Conservation (phyloP, 2,329 filamentous ascomycete genomes). For the Beauveria sp. region DNA sequence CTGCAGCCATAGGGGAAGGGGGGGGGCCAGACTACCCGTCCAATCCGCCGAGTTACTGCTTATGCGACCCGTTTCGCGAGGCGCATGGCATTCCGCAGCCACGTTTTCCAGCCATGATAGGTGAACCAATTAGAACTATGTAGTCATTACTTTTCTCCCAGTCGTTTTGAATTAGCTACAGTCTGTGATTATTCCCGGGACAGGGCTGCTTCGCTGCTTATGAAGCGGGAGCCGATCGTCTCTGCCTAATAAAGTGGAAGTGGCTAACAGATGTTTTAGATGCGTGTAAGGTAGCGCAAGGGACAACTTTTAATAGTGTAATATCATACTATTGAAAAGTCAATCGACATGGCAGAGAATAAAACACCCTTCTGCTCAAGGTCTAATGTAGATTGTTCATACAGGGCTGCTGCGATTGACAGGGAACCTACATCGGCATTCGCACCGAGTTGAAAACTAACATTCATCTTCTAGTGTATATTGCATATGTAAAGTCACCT, state of each 20-base stretch:
- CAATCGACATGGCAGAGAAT: too few relatives aligned
- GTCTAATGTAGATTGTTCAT: too few relatives aligned
- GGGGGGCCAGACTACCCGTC: slow-evolving; percentile 4
- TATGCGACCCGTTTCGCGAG: not conserved
- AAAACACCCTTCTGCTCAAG: too few relatives aligned
- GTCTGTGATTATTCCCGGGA: too few relatives aligned
- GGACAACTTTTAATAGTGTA: too few relatives aligned
- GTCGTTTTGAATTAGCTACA: too few relatives aligned
- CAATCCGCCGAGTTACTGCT: not conserved
- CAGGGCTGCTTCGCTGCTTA: not conserved
- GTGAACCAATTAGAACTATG: too few relatives aligned
- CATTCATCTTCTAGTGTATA: not conserved
- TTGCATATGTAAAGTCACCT: too few relatives aligned
- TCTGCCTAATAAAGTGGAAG: not conserved
- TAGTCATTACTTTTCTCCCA: not conserved
- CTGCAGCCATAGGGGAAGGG: not conserved
- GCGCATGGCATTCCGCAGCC: not conserved
- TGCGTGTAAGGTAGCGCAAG: too few relatives aligned
- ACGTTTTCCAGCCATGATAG: not conserved
- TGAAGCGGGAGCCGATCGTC: not conserved
- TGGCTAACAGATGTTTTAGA: too few relatives aligned
- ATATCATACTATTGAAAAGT: too few relatives aligned
- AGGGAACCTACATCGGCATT: not conserved
- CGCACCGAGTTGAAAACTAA: not conserved
- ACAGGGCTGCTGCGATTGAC: not conserved